These are phyloP conservation scores for Aspergillus heteromorphus DNA, from an alignment of 495 filamentous ascomycete species.

Conservation along the genomic window DNA sequence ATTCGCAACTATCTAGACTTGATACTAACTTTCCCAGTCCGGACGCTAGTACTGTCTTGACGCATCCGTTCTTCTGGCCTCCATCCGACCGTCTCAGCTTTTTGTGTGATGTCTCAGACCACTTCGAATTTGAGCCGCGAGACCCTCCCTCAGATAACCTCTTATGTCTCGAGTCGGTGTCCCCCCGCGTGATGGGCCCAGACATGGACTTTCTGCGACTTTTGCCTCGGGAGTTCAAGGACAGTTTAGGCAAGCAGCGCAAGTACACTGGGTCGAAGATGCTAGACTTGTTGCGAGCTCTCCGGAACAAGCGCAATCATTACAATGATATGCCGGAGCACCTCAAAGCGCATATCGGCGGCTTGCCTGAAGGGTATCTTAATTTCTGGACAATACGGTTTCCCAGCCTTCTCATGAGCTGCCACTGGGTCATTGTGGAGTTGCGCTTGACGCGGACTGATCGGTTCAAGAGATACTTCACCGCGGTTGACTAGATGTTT, in stretches of 20 bases:
- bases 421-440: conserved; percentile 67
- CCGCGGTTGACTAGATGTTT: conserved; percentile 14
- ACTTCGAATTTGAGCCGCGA: conserved; percentile 85
- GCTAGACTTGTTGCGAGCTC: conserved; percentile 79
- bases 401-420: conserved; percentile 74
- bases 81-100: conserved; percentile 82
- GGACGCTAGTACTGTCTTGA: conserved; percentile 68
- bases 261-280: conserved; percentile 84
- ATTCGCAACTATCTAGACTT: background rate
- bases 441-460: conserved; percentile 59
- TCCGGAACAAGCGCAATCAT: conserved; percentile 95
- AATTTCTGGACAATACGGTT: conserved; percentile 80
- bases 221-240: conserved; percentile 75
- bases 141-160: conserved; percentile 70
- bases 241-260: conserved; percentile 85
- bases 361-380: conserved; percentile 78
- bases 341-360: conserved; percentile 71
- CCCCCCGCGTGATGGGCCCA: conserved; percentile 48
- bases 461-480: conserved; percentile 73
- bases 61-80: conserved; percentile 95
- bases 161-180: conserved; percentile 55
- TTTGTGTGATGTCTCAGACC: conserved; percentile 88
- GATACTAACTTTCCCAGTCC: conserved; percentile 39
- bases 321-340: conserved; percentile 83
- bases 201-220: conserved; percentile 69